Evolutionary conservation across 495 filamentous ascomycete genomes (phyloP), one percentile per base, ranked within the genome.

Genomic region (Penicillium simplicissimum): DNA sequence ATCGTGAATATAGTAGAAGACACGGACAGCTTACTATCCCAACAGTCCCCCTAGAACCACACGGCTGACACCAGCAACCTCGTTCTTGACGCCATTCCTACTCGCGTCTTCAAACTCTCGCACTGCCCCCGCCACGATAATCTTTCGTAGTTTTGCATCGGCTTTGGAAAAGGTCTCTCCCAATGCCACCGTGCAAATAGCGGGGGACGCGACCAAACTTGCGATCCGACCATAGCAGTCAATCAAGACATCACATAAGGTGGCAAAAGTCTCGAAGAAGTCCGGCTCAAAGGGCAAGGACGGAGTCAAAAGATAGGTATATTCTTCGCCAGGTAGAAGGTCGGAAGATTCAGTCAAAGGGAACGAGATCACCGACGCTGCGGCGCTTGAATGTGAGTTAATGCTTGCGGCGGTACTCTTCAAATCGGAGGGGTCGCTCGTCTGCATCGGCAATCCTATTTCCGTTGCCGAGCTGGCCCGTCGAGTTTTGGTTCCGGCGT

Each of bases 221-320:
- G 94, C 77, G 21, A 98, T 85, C 35, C 87, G 83, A 52, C 87
- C 86, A 74, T 99, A 99, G 66, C 87, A 90, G 67, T 98, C 95
- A 63, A 97, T 96, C 59, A 99, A 76, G 3, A 96, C 90, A 73
- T 99, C 96, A 76, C 95, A 98, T 25, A 99, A 80, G 9, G 95
- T 97, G n/a, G 93, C 89, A 74, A 98, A 98, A 0, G 92, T 96
- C 76, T 96, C 92, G 72, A 92, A 96, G 69, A 96, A 99, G 74
- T 99, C 95, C 10, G 94, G 94, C 52, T 98, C 95, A 68, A 99
- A 99, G 0, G 95, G 95, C 53, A 98, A 78, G n/a, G 87, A 88
- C 0, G 96, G 96, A 5, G 93, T 98, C 1, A 95, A 79, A 7
- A 99, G 85, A 73, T 93, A 88, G 0, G 86, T 86, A 64, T 97